phyloP scores from a whole-genome alignment of 345 rosid genomes.

The Dimocarpus longan region DNA sequence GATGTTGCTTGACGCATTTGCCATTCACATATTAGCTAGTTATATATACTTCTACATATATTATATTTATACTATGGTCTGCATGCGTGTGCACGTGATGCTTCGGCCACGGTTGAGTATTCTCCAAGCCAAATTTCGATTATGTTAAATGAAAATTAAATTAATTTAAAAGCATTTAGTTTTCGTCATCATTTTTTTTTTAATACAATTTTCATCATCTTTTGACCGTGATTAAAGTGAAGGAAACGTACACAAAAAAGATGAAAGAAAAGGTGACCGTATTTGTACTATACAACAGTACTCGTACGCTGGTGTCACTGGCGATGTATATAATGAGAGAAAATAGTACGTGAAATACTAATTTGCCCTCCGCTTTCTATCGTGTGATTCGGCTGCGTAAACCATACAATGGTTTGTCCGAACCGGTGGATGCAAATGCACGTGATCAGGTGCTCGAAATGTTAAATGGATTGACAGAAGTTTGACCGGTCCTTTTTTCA shows the following conservation, averaged over 20 bases:
- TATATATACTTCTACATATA: background rate
- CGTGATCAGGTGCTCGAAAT: conserved; percentile 18
- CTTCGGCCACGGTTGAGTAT: conserved; percentile 30
- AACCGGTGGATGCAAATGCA: conserved; percentile 18
- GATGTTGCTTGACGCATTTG: conserved; percentile 65
- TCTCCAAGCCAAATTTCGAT: conserved; percentile 29
- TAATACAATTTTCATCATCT: background rate
- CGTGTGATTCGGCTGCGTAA: background rate
- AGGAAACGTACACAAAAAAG: background rate
- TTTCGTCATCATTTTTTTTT: too few relatives aligned
- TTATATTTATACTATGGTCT: conserved; percentile 11
- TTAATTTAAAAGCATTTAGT: background rate
- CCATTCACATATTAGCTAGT: conserved; percentile 25
- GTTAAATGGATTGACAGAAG: conserved; percentile 12
- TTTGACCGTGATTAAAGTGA: background rate
- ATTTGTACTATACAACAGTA: conserved; percentile 25
- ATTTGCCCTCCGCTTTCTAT: background rate
- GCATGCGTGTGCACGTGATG: conserved; percentile 41
- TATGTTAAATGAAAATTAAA: background rate
- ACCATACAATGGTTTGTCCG: background rate
- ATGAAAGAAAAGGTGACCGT: background rate
- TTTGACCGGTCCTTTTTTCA: conserved; percentile 35
- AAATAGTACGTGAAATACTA: background rate
- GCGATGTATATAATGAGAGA: background rate
- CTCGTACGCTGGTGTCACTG: conserved; percentile 13